Conservation (phyloP, 805 yeast species). For the Candida corydali region DNA sequence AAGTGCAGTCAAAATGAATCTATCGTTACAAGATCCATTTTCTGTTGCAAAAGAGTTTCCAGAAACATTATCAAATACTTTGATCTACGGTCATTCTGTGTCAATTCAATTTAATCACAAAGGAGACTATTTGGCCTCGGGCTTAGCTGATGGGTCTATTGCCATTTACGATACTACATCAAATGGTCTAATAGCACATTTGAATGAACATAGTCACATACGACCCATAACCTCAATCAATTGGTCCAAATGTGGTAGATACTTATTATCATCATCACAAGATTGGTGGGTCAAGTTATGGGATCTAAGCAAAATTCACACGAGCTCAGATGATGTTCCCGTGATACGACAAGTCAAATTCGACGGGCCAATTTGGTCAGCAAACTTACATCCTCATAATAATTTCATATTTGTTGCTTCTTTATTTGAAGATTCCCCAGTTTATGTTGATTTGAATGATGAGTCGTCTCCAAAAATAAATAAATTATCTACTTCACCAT, state of each 20-base stretch:
- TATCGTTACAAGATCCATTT: slow-evolving; percentile 83
- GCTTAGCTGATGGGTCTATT: slow-evolving; percentile 69
- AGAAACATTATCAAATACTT: slow-evolving; percentile 69
- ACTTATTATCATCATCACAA: slow-evolving; percentile 63
- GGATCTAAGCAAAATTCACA: slow-evolving; percentile 52
- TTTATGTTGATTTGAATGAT: slow-evolving; percentile 40
- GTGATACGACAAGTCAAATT: slow-evolving; percentile 46
- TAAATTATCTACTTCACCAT: slow-evolving; percentile 16
- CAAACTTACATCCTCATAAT: slow-evolving; percentile 50
- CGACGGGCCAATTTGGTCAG: slow-evolving; percentile 73
- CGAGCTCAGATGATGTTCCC: slow-evolving; percentile 16
- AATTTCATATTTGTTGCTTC: slow-evolving; percentile 55
- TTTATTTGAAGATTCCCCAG: slow-evolving; percentile 58
- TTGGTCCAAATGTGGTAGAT: slow-evolving; percentile 76
- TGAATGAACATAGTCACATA: slow-evolving; percentile 55
- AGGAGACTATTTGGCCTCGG: slow-evolving; percentile 87
- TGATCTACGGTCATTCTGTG: slow-evolving; percentile 63
- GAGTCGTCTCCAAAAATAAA: slow-evolving; percentile 16
- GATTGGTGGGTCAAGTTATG: slow-evolving; percentile 83
- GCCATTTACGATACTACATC: slow-evolving; percentile 74
- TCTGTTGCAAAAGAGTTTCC: slow-evolving; percentile 91
- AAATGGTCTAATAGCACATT: slow-evolving; percentile 49
- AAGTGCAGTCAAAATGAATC: slow-evolving; percentile 50
- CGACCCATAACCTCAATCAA: slow-evolving; percentile 66
- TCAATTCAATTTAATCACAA: slow-evolving; percentile 62